Percentiles rank a stretch among this genome's conserved stretches.
These are phyloP conservation scores for Ceratorhiza oryzae-sativae DNA, from an alignment of 1,284 basidiomycete genomes.

Conservation along the genomic window DNA sequence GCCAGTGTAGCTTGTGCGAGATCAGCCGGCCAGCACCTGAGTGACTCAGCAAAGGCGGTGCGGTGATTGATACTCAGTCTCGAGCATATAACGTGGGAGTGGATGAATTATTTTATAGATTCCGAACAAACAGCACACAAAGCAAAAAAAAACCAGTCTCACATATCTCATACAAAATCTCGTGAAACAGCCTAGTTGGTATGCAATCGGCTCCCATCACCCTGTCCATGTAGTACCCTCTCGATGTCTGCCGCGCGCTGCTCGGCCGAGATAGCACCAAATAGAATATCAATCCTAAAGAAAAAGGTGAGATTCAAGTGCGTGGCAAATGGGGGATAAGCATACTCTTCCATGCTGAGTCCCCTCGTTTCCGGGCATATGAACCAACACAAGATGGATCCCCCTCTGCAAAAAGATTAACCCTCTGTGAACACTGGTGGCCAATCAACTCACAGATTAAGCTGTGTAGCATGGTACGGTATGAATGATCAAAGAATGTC, in stretches of 20 bases:
- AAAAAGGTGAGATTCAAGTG: neutral
- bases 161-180: neutral
- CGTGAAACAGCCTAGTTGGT: neutral
- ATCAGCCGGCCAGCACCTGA: too few species aligned
- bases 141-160: neutral
- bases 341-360: slow-evolving; percentile 42
- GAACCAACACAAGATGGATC: slow-evolving; percentile 39
- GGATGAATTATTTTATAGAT: too few species aligned
- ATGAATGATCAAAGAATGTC: neutral
- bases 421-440: neutral
- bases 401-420: slow-evolving; percentile 12
- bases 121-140: too few species aligned
- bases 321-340: neutral
- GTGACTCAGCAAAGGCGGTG: too few species aligned
- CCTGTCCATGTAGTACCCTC: slow-evolving; percentile 20
- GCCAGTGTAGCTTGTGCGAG: too few species aligned
- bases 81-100: too few species aligned
- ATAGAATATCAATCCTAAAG: slow-evolving; percentile 41
- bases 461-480: neutral
- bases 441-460: slow-evolving; percentile 39
- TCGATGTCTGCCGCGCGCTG: slow-evolving; percentile 38
- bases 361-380: slow-evolving; percentile 42
- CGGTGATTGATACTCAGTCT: too few species aligned
- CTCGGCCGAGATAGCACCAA: slow-evolving; percentile 41
- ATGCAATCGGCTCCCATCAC: slow-evolving; percentile 23